Evolutionary conservation across 164 flowering plant genomes (phyloP).

Genomic region (Dillenia turbinata): DNA sequence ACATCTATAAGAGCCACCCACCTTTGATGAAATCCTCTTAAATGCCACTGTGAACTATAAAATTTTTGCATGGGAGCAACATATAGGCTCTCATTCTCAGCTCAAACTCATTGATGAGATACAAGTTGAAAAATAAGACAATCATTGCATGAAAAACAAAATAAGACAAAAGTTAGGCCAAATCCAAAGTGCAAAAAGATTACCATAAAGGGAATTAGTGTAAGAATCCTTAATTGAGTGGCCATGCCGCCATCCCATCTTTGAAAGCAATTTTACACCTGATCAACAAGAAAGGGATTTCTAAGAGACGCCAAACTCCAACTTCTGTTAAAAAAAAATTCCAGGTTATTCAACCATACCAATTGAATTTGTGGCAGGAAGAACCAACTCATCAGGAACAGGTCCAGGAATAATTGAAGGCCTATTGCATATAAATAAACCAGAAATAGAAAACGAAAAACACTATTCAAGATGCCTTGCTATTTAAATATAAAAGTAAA

Average conservation of each 20-base stretch:
- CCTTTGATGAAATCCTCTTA: no score
- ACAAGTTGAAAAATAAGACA: no score
- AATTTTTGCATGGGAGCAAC: no score
- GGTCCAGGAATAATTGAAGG: constrained; percentile 94
- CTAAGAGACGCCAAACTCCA: neutral
- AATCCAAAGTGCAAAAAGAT: constrained; percentile 10
- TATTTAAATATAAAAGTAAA: neutral
- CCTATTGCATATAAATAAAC: constrained; percentile 30
- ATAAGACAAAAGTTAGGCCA: neutral
- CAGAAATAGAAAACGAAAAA: neutral
- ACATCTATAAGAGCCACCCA: no score
- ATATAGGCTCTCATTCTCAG: no score
- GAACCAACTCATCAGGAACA: constrained; percentile 84
- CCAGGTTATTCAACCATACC: constrained; percentile 36
- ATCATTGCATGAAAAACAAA: no score
- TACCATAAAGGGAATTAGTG: constrained; percentile 57
- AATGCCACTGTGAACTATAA: no score
- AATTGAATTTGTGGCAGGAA: constrained; percentile 72
- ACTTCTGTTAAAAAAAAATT: neutral
- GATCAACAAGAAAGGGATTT: constrained; percentile 9
- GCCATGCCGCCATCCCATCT: constrained; percentile 98
- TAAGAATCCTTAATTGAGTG: constrained; percentile 65
- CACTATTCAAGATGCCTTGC: neutral
- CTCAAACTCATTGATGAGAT: no score
- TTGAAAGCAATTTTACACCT: constrained; percentile 79